Percentiles rank a stretch among this genome's conserved stretches.
phyloP scores from a whole-genome alignment of 1,139 yeast species.

The Candida frijolesensis region DNA sequence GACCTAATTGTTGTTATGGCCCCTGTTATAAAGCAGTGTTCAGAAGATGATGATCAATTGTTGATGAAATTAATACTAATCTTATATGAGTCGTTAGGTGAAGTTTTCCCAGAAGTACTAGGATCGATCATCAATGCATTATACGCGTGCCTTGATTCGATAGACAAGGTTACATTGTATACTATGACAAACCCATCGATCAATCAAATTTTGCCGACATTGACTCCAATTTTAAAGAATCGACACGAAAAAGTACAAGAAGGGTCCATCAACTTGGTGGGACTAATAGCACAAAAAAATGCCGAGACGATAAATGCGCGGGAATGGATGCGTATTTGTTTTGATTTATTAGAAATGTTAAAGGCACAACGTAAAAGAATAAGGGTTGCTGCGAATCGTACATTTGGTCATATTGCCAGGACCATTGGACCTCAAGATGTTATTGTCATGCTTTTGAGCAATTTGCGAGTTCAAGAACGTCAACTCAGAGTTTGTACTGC shows the following conservation, averaged over 20 bases:
- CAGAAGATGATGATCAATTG: conserved; percentile 52
- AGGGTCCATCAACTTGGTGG: conserved; percentile 76
- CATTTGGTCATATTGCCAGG: conserved; percentile 89
- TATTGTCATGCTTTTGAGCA: conserved; percentile 78
- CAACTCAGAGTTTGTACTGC: conserved; percentile 97
- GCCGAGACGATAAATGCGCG: conserved; percentile 86
- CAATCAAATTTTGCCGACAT: conserved; percentile 78
- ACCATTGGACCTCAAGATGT: conserved; percentile 98
- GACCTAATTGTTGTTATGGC: conserved; percentile 72
- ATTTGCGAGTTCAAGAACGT: conserved; percentile 90
- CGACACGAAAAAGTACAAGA: conserved; percentile 93
- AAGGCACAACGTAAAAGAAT: conserved; percentile 82
- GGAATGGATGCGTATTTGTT: conserved; percentile 98
- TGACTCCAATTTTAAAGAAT: conserved; percentile 90
- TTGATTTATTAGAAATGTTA: conserved; percentile 85
- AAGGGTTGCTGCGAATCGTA: conserved; percentile 81
- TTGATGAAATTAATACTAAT: conserved; percentile 72
- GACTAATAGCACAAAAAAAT: conserved; percentile 80
- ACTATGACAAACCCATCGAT: conserved; percentile 77
- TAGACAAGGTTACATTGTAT: conserved; percentile 51
- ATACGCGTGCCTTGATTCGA: conserved; percentile 41
- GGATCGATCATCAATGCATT: conserved; percentile 83
- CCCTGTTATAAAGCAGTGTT: conserved; percentile 65
- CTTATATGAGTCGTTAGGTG: conserved; percentile 90
- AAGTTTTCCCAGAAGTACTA: conserved; percentile 90